These are phyloP conservation scores for Sporothrix globosa DNA, from an alignment of 2,329 filamentous ascomycete genomes.

Conservation along the genomic window DNA sequence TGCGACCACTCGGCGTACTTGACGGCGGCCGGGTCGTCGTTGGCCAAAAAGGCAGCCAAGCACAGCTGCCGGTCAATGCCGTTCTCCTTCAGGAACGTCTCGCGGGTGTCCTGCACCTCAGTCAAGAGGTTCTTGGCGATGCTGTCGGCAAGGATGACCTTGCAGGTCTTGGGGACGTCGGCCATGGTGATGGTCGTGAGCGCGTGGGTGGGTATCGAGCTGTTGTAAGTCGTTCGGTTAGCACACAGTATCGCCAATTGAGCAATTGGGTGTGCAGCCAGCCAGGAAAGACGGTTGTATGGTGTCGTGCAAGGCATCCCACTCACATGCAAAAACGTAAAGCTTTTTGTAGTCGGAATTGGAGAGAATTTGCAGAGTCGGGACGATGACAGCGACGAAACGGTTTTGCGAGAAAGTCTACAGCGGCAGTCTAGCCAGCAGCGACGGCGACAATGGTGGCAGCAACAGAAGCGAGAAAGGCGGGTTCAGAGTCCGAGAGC, in stretches of 20 bases:
- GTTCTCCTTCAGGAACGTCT: conserved; percentile 63
- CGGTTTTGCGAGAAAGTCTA: neutral
- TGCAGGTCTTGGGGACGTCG: conserved; percentile 71
- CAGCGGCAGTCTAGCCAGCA: conserved; percentile 16
- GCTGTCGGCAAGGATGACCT: conserved; percentile 85
- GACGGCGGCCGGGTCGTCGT: conserved; percentile 83
- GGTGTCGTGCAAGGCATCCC: neutral
- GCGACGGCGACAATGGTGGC: conserved; percentile 9
- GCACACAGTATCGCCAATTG: neutral
- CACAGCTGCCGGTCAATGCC: conserved; percentile 62
- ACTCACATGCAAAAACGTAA: conserved; percentile 23
- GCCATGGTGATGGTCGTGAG: conserved; percentile 44
- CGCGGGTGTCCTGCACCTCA: conserved; percentile 77
- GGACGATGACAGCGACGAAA: conserved; percentile 7
- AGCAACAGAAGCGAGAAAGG: conserved; percentile 13
- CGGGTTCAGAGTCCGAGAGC: conserved; percentile 17
- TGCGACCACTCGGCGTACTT: conserved; percentile 98
- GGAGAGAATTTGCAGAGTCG: conserved; percentile 23
- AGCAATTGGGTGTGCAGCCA: neutral
- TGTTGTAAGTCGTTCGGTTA: neutral
- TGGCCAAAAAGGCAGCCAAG: conserved; percentile 89
- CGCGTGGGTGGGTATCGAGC: neutral
- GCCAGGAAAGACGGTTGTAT: neutral
- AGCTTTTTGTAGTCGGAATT: conserved; percentile 22
- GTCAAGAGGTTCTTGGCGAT: conserved; percentile 80